Evolutionary conservation across 2,329 filamentous ascomycete species (phyloP).

Genomic region (Alternaria sp.): DNA sequence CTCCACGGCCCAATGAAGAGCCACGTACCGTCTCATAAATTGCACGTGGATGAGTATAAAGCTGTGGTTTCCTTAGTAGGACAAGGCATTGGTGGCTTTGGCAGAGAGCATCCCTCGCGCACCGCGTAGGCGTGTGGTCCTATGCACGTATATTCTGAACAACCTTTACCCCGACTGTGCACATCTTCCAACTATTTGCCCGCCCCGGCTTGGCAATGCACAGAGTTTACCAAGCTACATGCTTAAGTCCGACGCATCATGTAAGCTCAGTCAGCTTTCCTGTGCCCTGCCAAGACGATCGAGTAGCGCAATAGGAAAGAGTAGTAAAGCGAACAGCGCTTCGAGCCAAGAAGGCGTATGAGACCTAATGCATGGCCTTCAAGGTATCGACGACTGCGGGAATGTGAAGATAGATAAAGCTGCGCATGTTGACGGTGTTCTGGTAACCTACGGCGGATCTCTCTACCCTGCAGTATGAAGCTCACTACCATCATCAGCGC

Average conservation of each 20-base stretch:
- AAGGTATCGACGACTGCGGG: neutral
- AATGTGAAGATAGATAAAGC: neutral
- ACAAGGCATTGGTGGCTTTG: too few species aligned
- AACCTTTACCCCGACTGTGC: neutral
- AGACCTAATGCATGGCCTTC: neutral
- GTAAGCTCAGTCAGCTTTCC: neutral
- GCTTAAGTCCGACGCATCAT: neutral
- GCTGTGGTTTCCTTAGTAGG: too few species aligned
- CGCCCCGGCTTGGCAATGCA: neutral
- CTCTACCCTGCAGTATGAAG: neutral
- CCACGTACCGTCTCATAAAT: too few species aligned
- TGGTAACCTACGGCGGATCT: neutral
- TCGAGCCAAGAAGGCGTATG: neutral
- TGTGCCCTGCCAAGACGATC: neutral
- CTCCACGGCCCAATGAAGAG: too few species aligned
- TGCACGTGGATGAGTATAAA: too few species aligned
- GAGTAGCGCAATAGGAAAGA: neutral
- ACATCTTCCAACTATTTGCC: neutral
- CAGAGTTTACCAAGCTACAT: neutral
- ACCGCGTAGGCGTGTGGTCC: fast-evolving
- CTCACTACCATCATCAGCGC: neutral
- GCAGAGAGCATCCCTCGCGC: fast-evolving
- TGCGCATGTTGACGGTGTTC: neutral
- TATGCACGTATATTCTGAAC: neutral
- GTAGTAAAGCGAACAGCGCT: neutral